phyloP scores from a whole-genome alignment of 768 basidiomycete genomes.

The Nevesoporus exiguus region DNA sequence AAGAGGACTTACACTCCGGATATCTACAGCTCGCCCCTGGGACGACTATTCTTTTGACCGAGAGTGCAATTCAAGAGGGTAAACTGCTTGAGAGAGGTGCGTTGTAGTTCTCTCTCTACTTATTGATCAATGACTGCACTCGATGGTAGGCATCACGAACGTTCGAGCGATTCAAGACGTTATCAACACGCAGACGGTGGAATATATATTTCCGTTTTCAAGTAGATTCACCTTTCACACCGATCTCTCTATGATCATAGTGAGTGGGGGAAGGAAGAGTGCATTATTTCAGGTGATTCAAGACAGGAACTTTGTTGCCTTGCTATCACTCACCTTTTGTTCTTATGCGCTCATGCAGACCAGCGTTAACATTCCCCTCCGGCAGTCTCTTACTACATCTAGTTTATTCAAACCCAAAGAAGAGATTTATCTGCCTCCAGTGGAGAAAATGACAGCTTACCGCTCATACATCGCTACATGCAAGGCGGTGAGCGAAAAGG shows the following conservation, averaged over 20 bases:
- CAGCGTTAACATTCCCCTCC: slow-evolving; percentile 50
- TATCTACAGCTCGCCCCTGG: slow-evolving; percentile 68
- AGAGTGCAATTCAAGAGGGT: slow-evolving; percentile 67
- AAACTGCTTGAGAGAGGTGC: slow-evolving; percentile 50
- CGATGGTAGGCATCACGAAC: slow-evolving; percentile 53
- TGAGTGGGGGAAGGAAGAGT: slow-evolving; percentile 64
- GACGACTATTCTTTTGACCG: slow-evolving; percentile 58
- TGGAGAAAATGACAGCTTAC: slow-evolving; percentile 50
- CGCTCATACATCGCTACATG: slow-evolving; percentile 60
- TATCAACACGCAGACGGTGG: slow-evolving; percentile 61
- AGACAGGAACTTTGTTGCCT: not conserved
- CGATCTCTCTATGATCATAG: slow-evolving; percentile 62
- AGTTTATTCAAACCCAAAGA: slow-evolving; percentile 49
- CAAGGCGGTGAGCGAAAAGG: slow-evolving; percentile 43
- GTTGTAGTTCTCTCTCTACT: not conserved
- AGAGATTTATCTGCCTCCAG: slow-evolving; percentile 43
- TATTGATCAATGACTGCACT: not conserved
- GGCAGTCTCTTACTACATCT: slow-evolving; percentile 26
- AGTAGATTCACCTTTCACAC: slow-evolving; percentile 70
- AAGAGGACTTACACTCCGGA: slow-evolving; percentile 72
- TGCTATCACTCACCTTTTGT: not conserved
- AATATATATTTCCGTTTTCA: slow-evolving; percentile 71
- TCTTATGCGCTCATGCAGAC: slow-evolving; percentile 45
- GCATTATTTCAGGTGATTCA: slow-evolving; percentile 62
- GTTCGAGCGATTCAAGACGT: slow-evolving; percentile 60